Base-by-base conservation (phyloP, 2,329 filamentous ascomycete species). In the Mariannaea elegans region DNA sequence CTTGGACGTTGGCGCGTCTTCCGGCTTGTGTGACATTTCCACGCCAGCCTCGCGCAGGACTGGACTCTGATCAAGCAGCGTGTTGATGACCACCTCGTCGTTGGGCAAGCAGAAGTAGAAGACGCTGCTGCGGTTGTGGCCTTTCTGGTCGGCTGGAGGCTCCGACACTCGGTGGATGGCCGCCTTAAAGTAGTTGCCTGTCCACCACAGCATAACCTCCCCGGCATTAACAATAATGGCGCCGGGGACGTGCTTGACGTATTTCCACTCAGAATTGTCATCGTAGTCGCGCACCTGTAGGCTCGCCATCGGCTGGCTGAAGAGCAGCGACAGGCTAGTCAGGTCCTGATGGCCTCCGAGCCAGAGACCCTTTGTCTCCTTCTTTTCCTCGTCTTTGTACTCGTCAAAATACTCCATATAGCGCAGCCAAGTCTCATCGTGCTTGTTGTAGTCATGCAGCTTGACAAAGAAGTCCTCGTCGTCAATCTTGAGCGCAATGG, bases 341-440 rank as follows among this genome's bases (percentile, higher is more conserved):
- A 54, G 36, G 29, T 54, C 50, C 7, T 18, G 21, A n/a, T 54
- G 50, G 14, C 50, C 50, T n/a, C 34, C 27, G 2, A 54, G 19
- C 50, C 39, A 45, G n/a, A 54, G 14, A 16, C 39, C 41, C 29
- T 44, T 44, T 10, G 38, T 46, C 18, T 46, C 32, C 19, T 34
- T 19, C 38, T 32, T 45, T 23, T 54, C 31, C 7, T 46, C 50
- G 7, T 42, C 36, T 7, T 42, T 18, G 19, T 36, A 19, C 8
- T 34, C 29, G 13, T 45, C 23, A 16, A 32, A 54, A 13, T 54
- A 54, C 41, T 32, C 38, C 50, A 54, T 54, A 39, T 54, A 54
- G 2, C 50, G 24, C 9, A 54, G 38, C 39, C 41, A 46, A 9
- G 39, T 23, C 4, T 36, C 38, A 44, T 46, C 41, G 12, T n/a